Evolutionary conservation across 2,329 filamentous ascomycete genomes (phyloP), one percentile per base, ranked within the genome.

Genomic region (Stagonosporopsis rhizophila): DNA sequence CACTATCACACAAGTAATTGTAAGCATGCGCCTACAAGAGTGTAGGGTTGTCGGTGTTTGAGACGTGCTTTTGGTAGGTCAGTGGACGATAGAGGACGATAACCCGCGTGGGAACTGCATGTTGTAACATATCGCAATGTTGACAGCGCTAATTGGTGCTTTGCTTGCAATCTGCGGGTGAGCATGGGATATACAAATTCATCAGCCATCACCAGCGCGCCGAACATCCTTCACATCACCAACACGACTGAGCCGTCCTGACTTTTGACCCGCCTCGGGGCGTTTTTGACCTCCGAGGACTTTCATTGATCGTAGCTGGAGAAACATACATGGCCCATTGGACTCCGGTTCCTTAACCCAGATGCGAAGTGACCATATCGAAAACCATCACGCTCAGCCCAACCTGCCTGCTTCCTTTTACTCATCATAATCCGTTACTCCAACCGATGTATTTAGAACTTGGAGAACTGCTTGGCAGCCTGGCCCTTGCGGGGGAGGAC

Each of bases 401-500:
- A 59, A 59, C 58, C 63, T 63, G 49, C 59, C 65, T 63, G 60
- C 61, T 60, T 62, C 59, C 63, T 58, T 61, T 63, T 61, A 41
- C 62, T 67, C 63, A 62, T 65, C 68, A 69, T 71, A 59, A 65
- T 64, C 60, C 59, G 62, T 67, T 64, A 69, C 66, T 65, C 65
- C 60, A 67, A 68, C 59, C 56, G 57, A 62, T 62, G 52, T 65
- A 65, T 68, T 89, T 96, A 99, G 87, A 99, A 99, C 88, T 99
- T 99, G 86, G 82, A 86, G 89, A 99, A 99, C 81, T 88, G 83
- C 92, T 99, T 99, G 82, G 97, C 92, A 75, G 87, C 83, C 89
- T 97, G 97, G 84, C 93, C 92, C 76, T 92, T 96, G 85, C 93
- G 89, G 83, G 94, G 94, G 77, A 98, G 90, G 76, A 99, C 95